A percentile compares a stretch with the other conserved stretches of the same genome.
Evolutionary conservation across 225 moss, liverwort and hornwort genomes (phyloP).

Genomic region (Marchantia paleacea): DNA sequence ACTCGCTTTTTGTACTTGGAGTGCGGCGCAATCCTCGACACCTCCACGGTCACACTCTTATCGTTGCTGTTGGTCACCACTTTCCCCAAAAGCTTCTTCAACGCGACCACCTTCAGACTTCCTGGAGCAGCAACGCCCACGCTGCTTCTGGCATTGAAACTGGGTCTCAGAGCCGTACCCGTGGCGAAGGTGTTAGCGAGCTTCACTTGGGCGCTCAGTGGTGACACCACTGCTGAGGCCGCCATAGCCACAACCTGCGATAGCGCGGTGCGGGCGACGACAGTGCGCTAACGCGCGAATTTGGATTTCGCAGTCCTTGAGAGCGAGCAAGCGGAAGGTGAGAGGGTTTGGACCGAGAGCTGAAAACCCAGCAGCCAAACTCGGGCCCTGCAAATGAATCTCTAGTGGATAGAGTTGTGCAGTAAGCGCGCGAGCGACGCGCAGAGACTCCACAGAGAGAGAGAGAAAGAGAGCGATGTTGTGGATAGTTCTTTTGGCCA

Average conservation of each 20-base stretch:
- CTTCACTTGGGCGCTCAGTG: constrained; percentile 26
- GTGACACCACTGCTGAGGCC: constrained; percentile 26
- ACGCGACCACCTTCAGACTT: constrained; percentile 59
- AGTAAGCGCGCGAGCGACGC: no score
- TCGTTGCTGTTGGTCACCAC: constrained; percentile 66
- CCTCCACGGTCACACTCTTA: constrained; percentile 87
- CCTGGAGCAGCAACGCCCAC: background rate
- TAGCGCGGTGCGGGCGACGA: no score
- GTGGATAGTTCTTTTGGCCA: background rate
- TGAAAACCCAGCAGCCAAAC: no score
- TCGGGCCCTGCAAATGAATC: no score
- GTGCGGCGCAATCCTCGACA: constrained; percentile 61
- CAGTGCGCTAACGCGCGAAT: no score
- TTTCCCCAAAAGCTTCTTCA: constrained; percentile 87
- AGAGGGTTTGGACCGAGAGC: no score
- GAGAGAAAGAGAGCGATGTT: background rate
- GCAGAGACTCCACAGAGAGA: no score
- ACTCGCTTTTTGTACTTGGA: constrained; percentile 85
- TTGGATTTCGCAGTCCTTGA: no score
- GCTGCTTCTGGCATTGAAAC: background rate
- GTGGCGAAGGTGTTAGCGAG: constrained; percentile 31
- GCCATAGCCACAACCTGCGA: constrained; percentile 38
- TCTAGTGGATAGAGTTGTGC: no score
- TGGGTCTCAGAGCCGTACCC: constrained; percentile 23
- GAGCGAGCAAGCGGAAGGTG: no score